These are phyloP conservation scores for Papiliotrema terrestris DNA, from an alignment of 1,284 basidiomycete genomes.

Conservation along the genomic window DNA sequence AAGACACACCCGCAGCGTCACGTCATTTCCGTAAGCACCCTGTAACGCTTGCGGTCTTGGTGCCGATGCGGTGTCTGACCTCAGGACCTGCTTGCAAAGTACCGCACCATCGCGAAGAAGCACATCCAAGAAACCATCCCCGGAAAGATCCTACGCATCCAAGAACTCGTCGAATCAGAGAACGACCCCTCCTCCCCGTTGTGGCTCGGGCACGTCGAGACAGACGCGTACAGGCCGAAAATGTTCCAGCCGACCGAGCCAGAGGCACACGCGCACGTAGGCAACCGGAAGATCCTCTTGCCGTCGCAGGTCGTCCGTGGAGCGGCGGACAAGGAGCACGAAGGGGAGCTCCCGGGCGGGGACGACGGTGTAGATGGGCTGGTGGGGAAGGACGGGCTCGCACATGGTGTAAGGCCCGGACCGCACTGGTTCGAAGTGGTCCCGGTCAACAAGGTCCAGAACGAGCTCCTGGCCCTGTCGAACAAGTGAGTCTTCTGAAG, in stretches of 20 bases:
- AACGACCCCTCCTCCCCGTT: conserved; percentile 20
- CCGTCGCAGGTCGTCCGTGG: conserved; percentile 1
- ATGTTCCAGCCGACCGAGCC: conserved; percentile 16
- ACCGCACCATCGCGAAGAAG: conserved; percentile 19
- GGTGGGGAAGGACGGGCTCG: background rate
- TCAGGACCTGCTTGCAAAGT: conserved; percentile 21
- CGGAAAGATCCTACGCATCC: conserved; percentile 22
- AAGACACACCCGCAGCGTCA: conserved; percentile 21
- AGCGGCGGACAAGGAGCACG: no score
- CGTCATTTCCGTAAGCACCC: conserved; percentile 13
- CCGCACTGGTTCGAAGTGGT: conserved; percentile 35
- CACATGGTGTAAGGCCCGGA: conserved; percentile 13
- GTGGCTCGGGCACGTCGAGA: conserved; percentile 14
- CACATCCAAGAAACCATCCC: conserved; percentile 29
- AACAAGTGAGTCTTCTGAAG: conserved; percentile 14
- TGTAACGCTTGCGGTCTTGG: background rate
- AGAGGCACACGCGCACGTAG: background rate
- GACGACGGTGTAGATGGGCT: conserved; percentile 2
- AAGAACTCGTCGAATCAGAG: conserved; percentile 16
- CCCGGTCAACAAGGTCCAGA: conserved; percentile 18
- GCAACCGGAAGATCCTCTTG: background rate
- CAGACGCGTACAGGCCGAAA: conserved; percentile 10
- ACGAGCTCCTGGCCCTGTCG: conserved; percentile 13
- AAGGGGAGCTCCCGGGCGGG: background rate
- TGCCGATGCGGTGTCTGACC: background rate